Conservation (phyloP, 441 rosid genomes). For the Pelargonium cotyledonis region DNA sequence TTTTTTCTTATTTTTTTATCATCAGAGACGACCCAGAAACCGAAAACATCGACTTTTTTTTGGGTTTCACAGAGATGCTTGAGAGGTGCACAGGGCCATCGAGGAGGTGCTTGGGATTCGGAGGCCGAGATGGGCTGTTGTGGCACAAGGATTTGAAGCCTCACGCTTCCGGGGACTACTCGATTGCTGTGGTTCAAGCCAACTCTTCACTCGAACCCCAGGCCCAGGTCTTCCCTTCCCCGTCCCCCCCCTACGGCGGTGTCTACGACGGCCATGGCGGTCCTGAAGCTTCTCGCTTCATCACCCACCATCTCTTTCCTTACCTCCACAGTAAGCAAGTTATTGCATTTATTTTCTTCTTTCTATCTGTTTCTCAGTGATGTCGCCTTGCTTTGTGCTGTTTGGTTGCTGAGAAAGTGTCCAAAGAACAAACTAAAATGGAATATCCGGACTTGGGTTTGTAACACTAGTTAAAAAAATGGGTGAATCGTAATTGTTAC, state of each 20-base stretch:
- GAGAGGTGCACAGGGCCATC: conserved; percentile 7
- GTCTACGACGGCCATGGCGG: conserved; percentile 96
- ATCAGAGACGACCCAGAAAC: conserved; percentile 9
- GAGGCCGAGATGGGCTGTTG: conserved; percentile 9
- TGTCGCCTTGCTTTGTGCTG: no score
- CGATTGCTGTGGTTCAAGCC: conserved; percentile 20
- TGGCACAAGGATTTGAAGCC: conserved; percentile 15
- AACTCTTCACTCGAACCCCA: conserved; percentile 15
- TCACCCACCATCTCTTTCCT: conserved; percentile 69
- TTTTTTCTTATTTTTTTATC: conserved; percentile 28
- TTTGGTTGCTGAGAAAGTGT: no score
- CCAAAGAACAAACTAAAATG: no score
- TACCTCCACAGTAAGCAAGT: conserved; percentile 48
- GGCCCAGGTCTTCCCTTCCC: conserved; percentile 28
- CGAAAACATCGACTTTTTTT: conserved; percentile 7
- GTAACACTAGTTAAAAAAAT: no score
- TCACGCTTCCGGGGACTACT: conserved; percentile 13
- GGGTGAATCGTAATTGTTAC: background rate
- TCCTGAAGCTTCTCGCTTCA: conserved; percentile 84
- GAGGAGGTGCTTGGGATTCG: background rate
- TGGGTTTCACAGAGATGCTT: conserved; percentile 24
- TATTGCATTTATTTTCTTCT: no score
- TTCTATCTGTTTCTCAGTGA: no score
- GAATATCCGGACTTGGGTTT: no score
- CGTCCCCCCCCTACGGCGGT: conserved; percentile 69